Evolutionary conservation across 495 filamentous ascomycete genomes (phyloP).

Genomic region (Lasiosphaeria hispida): DNA sequence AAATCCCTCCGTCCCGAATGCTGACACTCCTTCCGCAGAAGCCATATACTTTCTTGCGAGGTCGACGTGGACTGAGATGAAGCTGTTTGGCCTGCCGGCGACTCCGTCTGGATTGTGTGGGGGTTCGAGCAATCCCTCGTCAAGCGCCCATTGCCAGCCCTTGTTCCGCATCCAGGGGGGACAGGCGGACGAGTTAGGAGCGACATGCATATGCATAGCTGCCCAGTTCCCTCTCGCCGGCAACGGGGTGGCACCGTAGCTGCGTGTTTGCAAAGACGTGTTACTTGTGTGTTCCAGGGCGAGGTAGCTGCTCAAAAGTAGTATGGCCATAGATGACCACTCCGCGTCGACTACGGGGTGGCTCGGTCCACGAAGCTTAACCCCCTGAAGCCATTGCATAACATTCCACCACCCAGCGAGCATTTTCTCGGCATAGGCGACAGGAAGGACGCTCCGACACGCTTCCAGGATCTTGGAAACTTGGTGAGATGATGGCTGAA

Average conservation of each 20-base stretch:
- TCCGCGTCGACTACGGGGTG: constrained; percentile 54
- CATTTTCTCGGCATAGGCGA: constrained; percentile 61
- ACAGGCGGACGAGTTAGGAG: constrained; percentile 51
- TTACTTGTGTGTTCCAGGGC: constrained; percentile 31
- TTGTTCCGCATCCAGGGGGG: constrained; percentile 64
- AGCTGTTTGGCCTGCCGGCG: constrained; percentile 26
- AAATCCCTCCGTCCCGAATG: constrained; percentile 54
- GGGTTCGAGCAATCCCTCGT: constrained; percentile 43
- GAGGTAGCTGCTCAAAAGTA: constrained; percentile 58
- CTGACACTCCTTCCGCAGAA: constrained; percentile 49
- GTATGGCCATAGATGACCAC: constrained; percentile 75
- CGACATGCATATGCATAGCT: constrained; percentile 35
- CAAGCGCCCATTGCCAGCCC: constrained; percentile 73
- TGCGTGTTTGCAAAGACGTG: constrained; percentile 12
- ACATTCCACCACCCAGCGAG: constrained; percentile 73
- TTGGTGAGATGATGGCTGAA: constrained; percentile 61
- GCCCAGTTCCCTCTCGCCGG: constrained; percentile 35
- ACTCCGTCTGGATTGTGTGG: constrained; percentile 6
- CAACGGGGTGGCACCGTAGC: neutral
- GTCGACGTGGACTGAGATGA: constrained; percentile 44
- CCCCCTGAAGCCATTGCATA: constrained; percentile 62
- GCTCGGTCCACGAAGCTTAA: constrained; percentile 36
- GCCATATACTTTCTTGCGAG: constrained; percentile 56
- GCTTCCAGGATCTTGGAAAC: constrained; percentile 58
- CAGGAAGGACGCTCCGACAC: constrained; percentile 61